These are phyloP conservation scores for Ceratocystis cacaofunesta DNA, from an alignment of 2,329 filamentous ascomycete genomes.

Conservation along the genomic window DNA sequence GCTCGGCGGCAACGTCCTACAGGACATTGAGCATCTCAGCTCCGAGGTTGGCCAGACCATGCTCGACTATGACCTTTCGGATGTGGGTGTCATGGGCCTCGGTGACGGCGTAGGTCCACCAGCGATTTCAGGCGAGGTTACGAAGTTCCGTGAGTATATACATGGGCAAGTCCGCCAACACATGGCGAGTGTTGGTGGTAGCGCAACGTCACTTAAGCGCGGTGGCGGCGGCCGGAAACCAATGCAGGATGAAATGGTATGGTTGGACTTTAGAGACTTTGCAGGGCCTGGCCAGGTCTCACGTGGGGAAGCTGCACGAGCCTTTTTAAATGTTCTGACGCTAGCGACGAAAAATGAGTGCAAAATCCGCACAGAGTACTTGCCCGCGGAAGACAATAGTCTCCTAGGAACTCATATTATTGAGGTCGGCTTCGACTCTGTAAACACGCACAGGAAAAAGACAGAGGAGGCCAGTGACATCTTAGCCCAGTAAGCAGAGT, in stretches of 20 bases:
- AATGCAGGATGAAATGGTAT: constrained; percentile 20
- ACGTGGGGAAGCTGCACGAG: constrained; percentile 54
- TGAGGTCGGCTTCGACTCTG: constrained; percentile 12
- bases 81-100: not conserved
- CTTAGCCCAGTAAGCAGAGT: not conserved
- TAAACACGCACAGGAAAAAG: not conserved
- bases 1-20: not conserved
- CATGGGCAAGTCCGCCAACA: not conserved
- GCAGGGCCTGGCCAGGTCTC: constrained; percentile 42
- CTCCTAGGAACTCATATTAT: constrained; percentile 12
- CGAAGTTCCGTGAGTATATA: constrained; percentile 5
- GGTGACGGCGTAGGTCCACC: not conserved
- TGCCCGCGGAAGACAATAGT: constrained; percentile 21
- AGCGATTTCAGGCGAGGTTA: not conserved
- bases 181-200: not conserved
- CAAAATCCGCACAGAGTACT: constrained; percentile 31
- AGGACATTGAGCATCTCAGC: constrained; percentile 15
- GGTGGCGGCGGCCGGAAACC: not conserved
- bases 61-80: constrained; percentile 5
- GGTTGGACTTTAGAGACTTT: constrained; percentile 54
- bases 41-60: constrained; percentile 3
- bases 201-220: not conserved
- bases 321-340: constrained; percentile 57
- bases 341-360: constrained; percentile 53
- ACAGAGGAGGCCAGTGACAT: not conserved